Evolutionary conservation across 192 early-diverging fungal species (phyloP).

Genomic region (Dissophora globulifera): DNA sequence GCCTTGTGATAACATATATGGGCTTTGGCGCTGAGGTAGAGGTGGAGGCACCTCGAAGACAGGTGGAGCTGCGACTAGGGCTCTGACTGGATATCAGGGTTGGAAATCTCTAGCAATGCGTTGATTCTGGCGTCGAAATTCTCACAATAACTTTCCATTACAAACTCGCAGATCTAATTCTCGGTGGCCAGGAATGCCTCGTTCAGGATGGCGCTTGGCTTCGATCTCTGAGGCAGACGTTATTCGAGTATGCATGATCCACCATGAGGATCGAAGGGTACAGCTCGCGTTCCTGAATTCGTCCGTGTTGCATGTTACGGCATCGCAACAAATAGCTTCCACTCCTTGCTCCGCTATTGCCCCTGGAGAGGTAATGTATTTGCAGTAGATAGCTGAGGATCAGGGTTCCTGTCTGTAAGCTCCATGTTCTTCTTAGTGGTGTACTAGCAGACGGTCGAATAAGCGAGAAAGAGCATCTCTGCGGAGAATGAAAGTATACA

Average conservation of each 20-base stretch:
- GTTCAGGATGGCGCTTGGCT: constrained; percentile 50
- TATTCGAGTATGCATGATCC: background rate
- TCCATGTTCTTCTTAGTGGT: too few relatives aligned
- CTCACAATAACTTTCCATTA: constrained; percentile 59
- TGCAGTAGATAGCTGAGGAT: too few relatives aligned
- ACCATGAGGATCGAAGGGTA: background rate
- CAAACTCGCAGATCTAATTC: constrained; percentile 59
- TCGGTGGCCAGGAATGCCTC: constrained; percentile 66
- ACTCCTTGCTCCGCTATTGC: too few relatives aligned
- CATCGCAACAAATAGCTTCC: too few relatives aligned
- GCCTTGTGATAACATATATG: constrained; percentile 9
- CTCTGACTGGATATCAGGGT: constrained; percentile 62
- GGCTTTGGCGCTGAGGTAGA: constrained; percentile 38
- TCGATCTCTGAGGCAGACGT: constrained; percentile 35
- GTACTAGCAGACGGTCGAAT: too few relatives aligned
- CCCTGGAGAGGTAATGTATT: too few relatives aligned
- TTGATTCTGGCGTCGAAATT: constrained; percentile 61
- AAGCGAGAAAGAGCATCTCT: too few relatives aligned
- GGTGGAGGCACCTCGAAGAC: constrained; percentile 19
- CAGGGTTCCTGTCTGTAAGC: too few relatives aligned
- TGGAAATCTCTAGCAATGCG: constrained; percentile 61
- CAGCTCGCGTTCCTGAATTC: too few relatives aligned
- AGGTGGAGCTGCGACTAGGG: background rate
- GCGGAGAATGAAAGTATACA: too few relatives aligned
- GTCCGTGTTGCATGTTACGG: too few relatives aligned